These are phyloP conservation scores for Pestalotiopsis sp. DNA, from an alignment of 2,329 filamentous ascomycete species.

Conservation along the genomic window DNA sequence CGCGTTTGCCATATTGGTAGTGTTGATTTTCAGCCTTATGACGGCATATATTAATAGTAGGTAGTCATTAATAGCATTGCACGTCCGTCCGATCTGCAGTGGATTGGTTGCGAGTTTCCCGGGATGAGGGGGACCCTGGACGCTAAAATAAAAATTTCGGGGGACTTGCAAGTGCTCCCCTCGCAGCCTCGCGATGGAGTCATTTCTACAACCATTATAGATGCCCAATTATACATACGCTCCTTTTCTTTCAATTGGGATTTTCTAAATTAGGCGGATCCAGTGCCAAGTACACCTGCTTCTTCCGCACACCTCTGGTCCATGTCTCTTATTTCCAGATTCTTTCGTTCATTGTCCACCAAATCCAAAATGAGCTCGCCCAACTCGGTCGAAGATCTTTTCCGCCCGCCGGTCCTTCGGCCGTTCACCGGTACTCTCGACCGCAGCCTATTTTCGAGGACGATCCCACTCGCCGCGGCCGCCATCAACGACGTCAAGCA, in stretches of 20 bases:
- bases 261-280: neutral
- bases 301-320: neutral
- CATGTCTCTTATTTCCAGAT: conserved; percentile 1
- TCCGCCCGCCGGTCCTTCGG: conserved; percentile 80
- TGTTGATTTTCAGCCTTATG: conserved; percentile 9
- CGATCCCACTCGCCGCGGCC: conserved; percentile 76
- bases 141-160: conserved; percentile 8
- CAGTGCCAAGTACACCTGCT: neutral
- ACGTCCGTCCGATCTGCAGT: conserved; percentile 1
- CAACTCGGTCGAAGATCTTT: conserved; percentile 50
- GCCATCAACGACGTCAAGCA: conserved; percentile 74
- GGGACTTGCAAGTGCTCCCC: neutral
- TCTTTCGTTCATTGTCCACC: neutral
- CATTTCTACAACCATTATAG: neutral
- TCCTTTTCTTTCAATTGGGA: neutral
- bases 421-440: conserved; percentile 77
- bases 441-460: conserved; percentile 79
- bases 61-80: conserved; percentile 7
- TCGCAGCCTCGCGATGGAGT: conserved; percentile 11
- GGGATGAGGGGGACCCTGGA: neutral
- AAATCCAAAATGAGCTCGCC: conserved; percentile 1
- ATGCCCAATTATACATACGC: neutral
- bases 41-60: conserved; percentile 1
- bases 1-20: neutral
- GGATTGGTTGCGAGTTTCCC: neutral